These are phyloP conservation scores for Phytophthora hybrid DNA, from an alignment of 352 stramenopile species.

Conservation along the genomic window DNA sequence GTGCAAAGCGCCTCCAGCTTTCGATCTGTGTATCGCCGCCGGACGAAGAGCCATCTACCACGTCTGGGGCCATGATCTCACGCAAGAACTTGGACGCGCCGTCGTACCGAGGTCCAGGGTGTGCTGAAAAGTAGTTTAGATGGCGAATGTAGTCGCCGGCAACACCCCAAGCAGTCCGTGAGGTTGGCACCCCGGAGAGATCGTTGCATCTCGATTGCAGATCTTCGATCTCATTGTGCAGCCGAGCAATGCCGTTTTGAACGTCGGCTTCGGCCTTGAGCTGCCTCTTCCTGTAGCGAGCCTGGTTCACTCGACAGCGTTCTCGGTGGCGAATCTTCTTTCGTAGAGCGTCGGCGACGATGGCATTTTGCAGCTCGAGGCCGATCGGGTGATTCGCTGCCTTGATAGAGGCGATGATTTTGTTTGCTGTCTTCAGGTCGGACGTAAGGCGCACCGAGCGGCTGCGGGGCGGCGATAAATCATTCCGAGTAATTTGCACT, in stretches of 20 bases:
- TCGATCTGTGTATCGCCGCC: background rate
- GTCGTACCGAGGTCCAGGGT: background rate
- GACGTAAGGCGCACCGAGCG: background rate
- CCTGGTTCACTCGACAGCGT: background rate
- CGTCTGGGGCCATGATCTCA: background rate
- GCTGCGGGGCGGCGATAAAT: background rate
- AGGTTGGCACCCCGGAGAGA: background rate
- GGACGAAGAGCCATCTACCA: background rate
- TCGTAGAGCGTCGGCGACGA: background rate
- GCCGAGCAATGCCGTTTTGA: background rate
- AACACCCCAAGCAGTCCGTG: background rate
- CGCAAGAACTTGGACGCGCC: background rate
- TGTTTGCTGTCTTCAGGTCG: background rate
- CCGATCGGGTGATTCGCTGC: background rate
- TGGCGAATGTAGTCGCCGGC: background rate
- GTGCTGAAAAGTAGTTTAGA: background rate
- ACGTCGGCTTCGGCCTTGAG: background rate
- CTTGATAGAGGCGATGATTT: background rate
- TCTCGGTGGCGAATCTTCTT: background rate
- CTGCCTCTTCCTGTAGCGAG: background rate
- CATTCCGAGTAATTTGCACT: background rate
- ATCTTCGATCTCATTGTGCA: background rate
- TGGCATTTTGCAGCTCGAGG: background rate
- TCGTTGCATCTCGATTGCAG: background rate
- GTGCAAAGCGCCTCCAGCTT: background rate